phyloP scores from a whole-genome alignment of 768 basidiomycete species.

The Boletus bicolor region DNA sequence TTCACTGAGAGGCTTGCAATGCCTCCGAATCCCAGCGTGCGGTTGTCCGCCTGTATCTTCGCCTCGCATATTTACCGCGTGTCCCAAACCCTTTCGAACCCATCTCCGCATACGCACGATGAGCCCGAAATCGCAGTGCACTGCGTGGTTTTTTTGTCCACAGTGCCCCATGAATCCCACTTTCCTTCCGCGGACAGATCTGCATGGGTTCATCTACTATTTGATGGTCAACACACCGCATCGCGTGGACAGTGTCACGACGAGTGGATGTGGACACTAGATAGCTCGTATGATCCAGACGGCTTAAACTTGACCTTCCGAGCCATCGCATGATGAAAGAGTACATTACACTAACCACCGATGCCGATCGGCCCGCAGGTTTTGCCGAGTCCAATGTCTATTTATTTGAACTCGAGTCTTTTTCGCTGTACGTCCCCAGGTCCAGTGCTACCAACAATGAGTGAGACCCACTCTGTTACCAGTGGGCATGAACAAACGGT shows the following conservation, averaged over 20 bases:
- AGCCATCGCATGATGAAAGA: background rate
- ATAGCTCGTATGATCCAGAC: background rate
- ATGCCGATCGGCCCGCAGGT: conserved; percentile 23
- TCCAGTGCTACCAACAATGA: background rate
- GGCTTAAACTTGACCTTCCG: background rate
- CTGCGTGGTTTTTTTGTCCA: background rate
- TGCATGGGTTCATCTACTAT: background rate
- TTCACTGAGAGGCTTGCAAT: background rate
- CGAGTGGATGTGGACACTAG: background rate
- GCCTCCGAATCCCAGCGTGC: background rate
- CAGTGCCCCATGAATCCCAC: background rate
- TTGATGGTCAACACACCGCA: background rate
- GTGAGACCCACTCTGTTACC: background rate
- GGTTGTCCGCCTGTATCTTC: background rate
- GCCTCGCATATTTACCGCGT: conserved; percentile 14
- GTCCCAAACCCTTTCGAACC: background rate
- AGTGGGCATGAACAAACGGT: background rate
- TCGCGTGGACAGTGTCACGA: background rate
- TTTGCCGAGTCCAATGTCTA: background rate
- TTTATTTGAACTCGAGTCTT: conserved; percentile 13
- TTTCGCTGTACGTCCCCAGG: conserved; percentile 21
- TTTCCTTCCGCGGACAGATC: background rate
- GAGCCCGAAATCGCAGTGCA: background rate
- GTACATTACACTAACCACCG: conserved; percentile 3
- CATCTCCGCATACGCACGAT: conserved; percentile 1